phyloP scores from a whole-genome alignment of 306 rosid species.

The Rubus parviflorus region DNA sequence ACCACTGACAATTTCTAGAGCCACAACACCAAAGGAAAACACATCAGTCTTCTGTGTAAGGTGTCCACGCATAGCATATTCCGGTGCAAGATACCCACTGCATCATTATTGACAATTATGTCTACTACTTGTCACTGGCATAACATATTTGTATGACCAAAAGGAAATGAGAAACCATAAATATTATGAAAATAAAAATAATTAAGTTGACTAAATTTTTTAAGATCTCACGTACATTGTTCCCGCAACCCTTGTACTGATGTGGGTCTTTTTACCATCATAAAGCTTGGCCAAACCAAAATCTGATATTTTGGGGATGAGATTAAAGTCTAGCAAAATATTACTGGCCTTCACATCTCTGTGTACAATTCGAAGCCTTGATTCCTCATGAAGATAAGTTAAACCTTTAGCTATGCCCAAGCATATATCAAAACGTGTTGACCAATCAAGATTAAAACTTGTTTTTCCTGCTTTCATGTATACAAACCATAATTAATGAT shows the following conservation, averaged over 20 bases:
- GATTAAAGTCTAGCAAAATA: no score
- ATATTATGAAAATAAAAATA: background rate
- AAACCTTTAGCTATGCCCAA: constrained; percentile 58
- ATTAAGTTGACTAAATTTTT: background rate
- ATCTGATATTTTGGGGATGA: no score
- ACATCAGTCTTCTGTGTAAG: no score
- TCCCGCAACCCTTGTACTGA: no score
- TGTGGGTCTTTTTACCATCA: no score
- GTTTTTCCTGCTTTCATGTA: background rate
- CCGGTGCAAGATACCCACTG: constrained; percentile 1
- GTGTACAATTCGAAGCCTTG: constrained; percentile 58
- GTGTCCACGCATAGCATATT: no score
- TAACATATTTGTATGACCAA: background rate
- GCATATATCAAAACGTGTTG: no score
- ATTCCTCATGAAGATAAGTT: constrained; percentile 75
- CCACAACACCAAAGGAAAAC: background rate
- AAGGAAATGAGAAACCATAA: background rate
- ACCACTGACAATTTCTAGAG: constrained; percentile 68
- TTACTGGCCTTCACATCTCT: no score
- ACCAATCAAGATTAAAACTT: no score
- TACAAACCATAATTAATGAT: background rate
- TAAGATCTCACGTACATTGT: constrained; percentile 44
- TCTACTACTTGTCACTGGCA: constrained; percentile 9
- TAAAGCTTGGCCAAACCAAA: no score
- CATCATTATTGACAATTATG: constrained; percentile 18